Evolutionary conservation across 352 stramenopile species (phyloP), one percentile per base, ranked within the genome.

Genomic region (Globisporangium iwayamae): DNA sequence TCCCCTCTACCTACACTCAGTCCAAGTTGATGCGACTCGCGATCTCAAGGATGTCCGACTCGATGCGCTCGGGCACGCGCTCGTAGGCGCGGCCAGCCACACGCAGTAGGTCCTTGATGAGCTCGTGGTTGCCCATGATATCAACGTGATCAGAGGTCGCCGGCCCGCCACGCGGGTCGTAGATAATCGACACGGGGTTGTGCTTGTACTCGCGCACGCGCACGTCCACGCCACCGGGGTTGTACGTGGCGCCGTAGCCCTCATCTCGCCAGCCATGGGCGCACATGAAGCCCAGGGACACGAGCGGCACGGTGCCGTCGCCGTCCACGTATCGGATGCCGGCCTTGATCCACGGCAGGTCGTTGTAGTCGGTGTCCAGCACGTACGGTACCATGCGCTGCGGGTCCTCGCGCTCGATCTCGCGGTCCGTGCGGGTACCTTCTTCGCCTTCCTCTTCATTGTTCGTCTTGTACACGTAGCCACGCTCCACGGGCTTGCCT

Each of bases 211-310:
- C 83, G 70, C 65, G 94, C 67, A 90, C 91, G 73, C 67, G 90
- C 8, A 98, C 84, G 18, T 94, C 70, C n/a, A 94, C 76, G n/a
- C 72, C 68, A 10, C 77, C 79, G 1, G 96, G 96, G 66, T 99
- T 99, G 69, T 88, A 90, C 59, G 79, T 81, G 10, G 71, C 73
- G 25, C 77, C 86, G 8, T 41, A 41, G 7, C 36, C 36, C 9
- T 14, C 36, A 4, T 46, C 39, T 48, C 78, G 76, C 92, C 92
- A 98, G 10, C 79, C 85, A 63, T 81, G 84, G 28, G 83, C 85
- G 66, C 96, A 98, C 83, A 98, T 96, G 73, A 97, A 97, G n/a
- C 96, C 96, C 28, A 98, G 73, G 39, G 85, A 97, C 36, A 98
- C 56, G 6, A 98, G 75, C 48, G 96, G 94, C 9, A 98, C 93